A percentile compares a stretch with the other conserved stretches of the same genome.
phyloP scores from a whole-genome alignment of 768 basidiomycete species.

The Rickenella mellea region DNA sequence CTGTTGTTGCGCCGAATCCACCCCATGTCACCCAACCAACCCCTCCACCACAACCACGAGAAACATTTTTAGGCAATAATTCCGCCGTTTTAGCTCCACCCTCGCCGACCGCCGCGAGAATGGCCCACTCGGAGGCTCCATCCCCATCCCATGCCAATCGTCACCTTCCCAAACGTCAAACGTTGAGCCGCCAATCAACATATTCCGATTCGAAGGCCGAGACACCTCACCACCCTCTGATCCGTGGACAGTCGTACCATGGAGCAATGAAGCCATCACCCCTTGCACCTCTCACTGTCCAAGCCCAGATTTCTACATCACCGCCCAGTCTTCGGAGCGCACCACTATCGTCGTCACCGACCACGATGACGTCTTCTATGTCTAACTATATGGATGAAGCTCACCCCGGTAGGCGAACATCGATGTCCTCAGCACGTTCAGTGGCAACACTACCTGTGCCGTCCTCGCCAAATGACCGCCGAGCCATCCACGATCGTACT shows the following conservation, averaged over 20 bases:
- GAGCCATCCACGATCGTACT: slow-evolving; percentile 27
- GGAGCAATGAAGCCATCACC: slow-evolving; percentile 32
- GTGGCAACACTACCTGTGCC: slow-evolving; percentile 46
- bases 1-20: no score
- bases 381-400: neutral
- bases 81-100: no score
- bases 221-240: slow-evolving; percentile 66
- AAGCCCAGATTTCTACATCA: slow-evolving; percentile 32
- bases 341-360: slow-evolving; percentile 22
- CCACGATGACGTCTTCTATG: slow-evolving; percentile 21
- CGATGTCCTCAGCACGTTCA: slow-evolving; percentile 51
- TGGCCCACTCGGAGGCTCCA: slow-evolving; percentile 29
- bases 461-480: slow-evolving; percentile 15
- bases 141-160: slow-evolving; percentile 30
- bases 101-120: slow-evolving; percentile 14
- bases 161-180: slow-evolving; percentile 27
- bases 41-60: no score
- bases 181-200: slow-evolving; percentile 49
- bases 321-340: slow-evolving; percentile 17
- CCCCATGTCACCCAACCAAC: no score
- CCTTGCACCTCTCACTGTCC: slow-evolving; percentile 51
- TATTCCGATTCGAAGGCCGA: slow-evolving; percentile 34
- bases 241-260: slow-evolving; percentile 59
- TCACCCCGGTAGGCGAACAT: slow-evolving; percentile 30
- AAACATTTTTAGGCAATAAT: no score